Conservation (phyloP, 768 basidiomycete species). For the Agaricus subrufescens region DNA sequence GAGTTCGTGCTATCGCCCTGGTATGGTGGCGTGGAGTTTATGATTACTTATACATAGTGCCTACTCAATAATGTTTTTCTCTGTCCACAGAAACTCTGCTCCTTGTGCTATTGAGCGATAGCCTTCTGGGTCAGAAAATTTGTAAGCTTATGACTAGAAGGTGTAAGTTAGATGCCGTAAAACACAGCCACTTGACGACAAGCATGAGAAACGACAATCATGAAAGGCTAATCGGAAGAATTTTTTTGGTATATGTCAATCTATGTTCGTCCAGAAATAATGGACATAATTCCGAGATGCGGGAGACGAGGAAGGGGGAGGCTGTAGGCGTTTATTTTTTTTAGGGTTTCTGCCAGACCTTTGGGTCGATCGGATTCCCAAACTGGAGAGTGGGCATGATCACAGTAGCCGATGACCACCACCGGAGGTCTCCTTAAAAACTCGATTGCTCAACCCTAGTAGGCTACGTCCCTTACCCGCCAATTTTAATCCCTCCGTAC, state of each 20-base stretch:
- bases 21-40: slow-evolving; percentile 1
- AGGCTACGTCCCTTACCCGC: slow-evolving; percentile 18
- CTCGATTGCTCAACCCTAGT: slow-evolving; percentile 14
- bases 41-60: background rate
- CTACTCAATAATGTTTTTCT: background rate
- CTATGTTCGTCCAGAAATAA: background rate
- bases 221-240: background rate
- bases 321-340: slow-evolving; percentile 2
- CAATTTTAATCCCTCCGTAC: slow-evolving; percentile 17
- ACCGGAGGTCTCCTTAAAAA: slow-evolving; percentile 39
- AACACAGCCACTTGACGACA: slow-evolving; percentile 6
- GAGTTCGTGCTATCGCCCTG: background rate
- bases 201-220: slow-evolving; percentile 1
- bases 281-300: background rate
- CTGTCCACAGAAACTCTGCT: background rate
- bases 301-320: background rate
- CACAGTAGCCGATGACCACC: slow-evolving; percentile 26
- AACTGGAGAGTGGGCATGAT: slow-evolving; percentile 18
- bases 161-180: slow-evolving; percentile 8
- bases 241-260: background rate
- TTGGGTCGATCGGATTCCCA: slow-evolving; percentile 20
- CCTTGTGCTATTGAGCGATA: background rate
- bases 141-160: background rate
- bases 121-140: background rate
- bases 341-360: slow-evolving; percentile 7